Evolutionary conservation across 2,329 filamentous ascomycete species (phyloP).

Genomic region (Sphaerulina musiva): DNA sequence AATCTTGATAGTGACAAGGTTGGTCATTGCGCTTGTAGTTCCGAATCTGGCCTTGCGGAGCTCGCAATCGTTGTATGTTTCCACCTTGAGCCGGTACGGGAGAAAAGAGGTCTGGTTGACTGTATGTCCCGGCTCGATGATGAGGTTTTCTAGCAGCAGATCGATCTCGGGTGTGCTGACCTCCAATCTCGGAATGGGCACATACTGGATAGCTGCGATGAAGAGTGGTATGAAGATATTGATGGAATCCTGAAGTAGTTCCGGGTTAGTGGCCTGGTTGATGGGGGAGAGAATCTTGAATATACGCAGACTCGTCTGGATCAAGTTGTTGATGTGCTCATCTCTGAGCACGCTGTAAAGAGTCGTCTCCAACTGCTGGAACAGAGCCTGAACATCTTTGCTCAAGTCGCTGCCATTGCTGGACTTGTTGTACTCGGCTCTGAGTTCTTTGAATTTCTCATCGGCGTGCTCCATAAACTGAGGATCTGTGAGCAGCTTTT

Average conservation of each 20-base stretch:
- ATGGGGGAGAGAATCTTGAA: constrained; percentile 62
- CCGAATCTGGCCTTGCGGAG: constrained; percentile 69
- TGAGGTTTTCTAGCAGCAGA: constrained; percentile 79
- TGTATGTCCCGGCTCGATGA: constrained; percentile 79
- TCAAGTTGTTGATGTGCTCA: constrained; percentile 61
- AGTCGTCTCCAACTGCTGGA: constrained; percentile 63
- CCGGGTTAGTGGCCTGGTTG: constrained; percentile 58
- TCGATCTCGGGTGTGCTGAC: constrained; percentile 77
- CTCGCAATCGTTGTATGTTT: constrained; percentile 80
- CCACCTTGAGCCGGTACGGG: constrained; percentile 72
- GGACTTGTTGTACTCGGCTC: constrained; percentile 51
- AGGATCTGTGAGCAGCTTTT: constrained; percentile 78
- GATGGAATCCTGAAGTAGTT: constrained; percentile 67
- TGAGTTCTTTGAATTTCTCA: constrained; percentile 56
- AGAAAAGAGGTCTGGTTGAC: constrained; percentile 84
- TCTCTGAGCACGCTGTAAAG: constrained; percentile 65
- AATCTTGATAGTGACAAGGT: constrained; percentile 65
- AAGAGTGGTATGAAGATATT: constrained; percentile 75
- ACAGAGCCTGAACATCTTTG: constrained; percentile 64
- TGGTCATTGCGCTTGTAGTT: constrained; percentile 62
- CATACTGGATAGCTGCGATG: constrained; percentile 71
- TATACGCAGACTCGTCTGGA: constrained; percentile 59
- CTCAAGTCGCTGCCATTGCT: constrained; percentile 61
- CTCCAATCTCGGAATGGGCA: constrained; percentile 88
- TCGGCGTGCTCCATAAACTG: constrained; percentile 74